Evolutionary conservation across 2,329 filamentous ascomycete species (phyloP).

Genomic region (Fusarium pilosicola): DNA sequence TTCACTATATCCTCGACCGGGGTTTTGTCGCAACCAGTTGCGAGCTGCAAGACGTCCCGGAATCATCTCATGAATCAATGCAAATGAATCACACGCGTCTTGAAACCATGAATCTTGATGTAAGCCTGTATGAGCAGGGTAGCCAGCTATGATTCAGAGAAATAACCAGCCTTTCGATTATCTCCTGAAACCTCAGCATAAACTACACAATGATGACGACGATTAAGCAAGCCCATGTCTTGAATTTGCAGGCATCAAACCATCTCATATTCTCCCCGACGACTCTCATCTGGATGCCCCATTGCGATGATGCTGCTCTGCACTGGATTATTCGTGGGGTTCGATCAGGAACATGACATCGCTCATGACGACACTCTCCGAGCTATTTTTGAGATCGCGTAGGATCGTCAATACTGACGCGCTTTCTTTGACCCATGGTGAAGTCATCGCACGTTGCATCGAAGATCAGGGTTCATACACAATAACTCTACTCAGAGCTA

Average conservation of each 20-base stretch:
- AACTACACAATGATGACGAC: slow-evolving; percentile 9
- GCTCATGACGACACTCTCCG: slow-evolving; percentile 11
- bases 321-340: neutral
- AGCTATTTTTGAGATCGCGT: neutral
- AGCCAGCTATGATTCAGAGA: neutral
- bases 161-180: neutral
- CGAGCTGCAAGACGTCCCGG: neutral
- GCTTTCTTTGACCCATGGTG: neutral
- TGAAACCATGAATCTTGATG: neutral
- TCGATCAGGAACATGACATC: slow-evolving; percentile 17
- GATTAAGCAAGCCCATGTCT: neutral
- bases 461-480: slow-evolving; percentile 1
- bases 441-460: slow-evolving; percentile 6
- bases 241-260: neutral
- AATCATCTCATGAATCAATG: neutral
- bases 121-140: neutral
- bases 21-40: neutral
- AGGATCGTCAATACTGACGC: neutral
- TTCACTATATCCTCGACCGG: neutral
- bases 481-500: neutral
- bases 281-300: neutral
- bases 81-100: neutral
- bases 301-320: neutral
- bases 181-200: neutral
- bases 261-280: neutral